phyloP scores from a whole-genome alignment of 2,329 filamentous ascomycete genomes.

The Dactylellina parvicollis region DNA sequence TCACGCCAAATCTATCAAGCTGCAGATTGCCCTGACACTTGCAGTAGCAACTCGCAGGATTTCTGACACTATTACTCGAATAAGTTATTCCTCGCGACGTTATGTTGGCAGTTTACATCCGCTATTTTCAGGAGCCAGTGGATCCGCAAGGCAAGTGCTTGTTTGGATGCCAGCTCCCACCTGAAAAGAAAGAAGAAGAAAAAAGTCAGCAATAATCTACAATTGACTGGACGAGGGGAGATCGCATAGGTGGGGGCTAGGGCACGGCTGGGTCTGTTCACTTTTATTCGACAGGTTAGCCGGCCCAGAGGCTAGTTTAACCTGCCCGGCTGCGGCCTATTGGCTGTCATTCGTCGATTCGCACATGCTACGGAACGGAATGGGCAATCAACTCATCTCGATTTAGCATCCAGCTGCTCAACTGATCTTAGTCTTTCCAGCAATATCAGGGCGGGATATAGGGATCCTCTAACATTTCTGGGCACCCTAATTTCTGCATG shows the following conservation, averaged over 20 bases:
- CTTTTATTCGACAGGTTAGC: constrained; percentile 45
- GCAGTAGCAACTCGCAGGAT: background rate
- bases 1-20: background rate
- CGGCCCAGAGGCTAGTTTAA: constrained; percentile 26
- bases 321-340: constrained; percentile 24
- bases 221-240: constrained; percentile 22
- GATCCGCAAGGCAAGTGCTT: constrained; percentile 34
- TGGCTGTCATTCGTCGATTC: constrained; percentile 26
- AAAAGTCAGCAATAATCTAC: constrained; percentile 8
- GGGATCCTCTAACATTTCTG: constrained; percentile 20
- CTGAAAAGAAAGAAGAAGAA: constrained; percentile 16
- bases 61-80: constrained; percentile 2
- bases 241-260: background rate
- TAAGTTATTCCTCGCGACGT: background rate
- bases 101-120: background rate
- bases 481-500: constrained; percentile 26
- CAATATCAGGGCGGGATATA: constrained; percentile 22
- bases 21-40: constrained; percentile 2
- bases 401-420: constrained; percentile 50
- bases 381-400: constrained; percentile 43
- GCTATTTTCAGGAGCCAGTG: constrained; percentile 26
- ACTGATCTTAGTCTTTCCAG: constrained; percentile 33
- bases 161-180: constrained; percentile 25
- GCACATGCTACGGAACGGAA: constrained; percentile 34
- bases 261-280: constrained; percentile 14